Evolutionary conservation across 257 asterid species (phyloP).

Genomic region (Scutellaria barbata): DNA sequence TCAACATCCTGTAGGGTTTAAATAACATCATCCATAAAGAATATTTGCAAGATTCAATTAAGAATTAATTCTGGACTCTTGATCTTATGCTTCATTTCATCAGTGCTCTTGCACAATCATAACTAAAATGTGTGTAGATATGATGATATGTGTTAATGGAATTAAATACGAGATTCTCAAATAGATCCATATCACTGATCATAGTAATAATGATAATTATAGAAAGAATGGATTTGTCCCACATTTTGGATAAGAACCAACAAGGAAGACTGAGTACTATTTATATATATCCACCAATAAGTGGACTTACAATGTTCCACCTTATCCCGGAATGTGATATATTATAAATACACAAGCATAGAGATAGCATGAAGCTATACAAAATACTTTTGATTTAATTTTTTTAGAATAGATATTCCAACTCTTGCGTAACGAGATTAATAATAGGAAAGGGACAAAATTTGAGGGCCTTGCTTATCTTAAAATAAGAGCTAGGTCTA

Average conservation of each 20-base stretch:
- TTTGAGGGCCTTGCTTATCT: background rate
- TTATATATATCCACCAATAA: slow-evolving; percentile 13
- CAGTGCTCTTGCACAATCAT: no score
- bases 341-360: no score
- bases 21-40: background rate
- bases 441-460: background rate
- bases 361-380: no score
- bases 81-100: no score
- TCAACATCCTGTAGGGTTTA: slow-evolving; percentile 25
- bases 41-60: background rate
- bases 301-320: slow-evolving; percentile 10
- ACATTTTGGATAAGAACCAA: slow-evolving; percentile 16
- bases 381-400: background rate
- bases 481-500: background rate
- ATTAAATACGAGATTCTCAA: background rate
- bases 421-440: background rate
- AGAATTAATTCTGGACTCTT: no score
- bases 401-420: background rate
- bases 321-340: no score
- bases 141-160: background rate
- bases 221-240: background rate
- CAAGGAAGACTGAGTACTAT: background rate
- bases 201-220: background rate
- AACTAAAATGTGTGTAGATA: background rate
- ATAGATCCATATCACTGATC: no score